Evolutionary conservation across 2,329 filamentous ascomycete species (phyloP).

Genomic region (Fusarium scirpi): DNA sequence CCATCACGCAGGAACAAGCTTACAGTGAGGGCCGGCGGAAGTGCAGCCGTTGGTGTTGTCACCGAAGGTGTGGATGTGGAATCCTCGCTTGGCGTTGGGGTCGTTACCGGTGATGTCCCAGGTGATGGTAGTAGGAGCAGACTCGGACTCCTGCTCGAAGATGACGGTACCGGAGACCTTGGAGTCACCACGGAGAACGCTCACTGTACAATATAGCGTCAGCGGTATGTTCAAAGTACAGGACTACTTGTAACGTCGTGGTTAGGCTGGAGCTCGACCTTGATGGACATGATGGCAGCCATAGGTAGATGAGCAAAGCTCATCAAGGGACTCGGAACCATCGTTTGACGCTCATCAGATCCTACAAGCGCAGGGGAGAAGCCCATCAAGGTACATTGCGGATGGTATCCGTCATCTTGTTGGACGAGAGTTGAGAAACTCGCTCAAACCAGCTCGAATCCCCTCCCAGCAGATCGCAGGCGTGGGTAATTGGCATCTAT

Average conservation of each 20-base stretch:
- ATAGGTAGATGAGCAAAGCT: constrained; percentile 23
- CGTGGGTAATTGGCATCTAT: constrained; percentile 34
- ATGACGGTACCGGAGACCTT: constrained; percentile 93
- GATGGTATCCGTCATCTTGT: constrained; percentile 44
- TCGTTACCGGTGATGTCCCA: constrained; percentile 96
- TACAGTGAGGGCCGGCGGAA: constrained; percentile 96
- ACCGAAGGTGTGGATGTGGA: constrained; percentile 99
- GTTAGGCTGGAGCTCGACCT: constrained; percentile 2
- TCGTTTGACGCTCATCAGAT: constrained; percentile 13
- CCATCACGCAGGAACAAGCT: constrained; percentile 52
- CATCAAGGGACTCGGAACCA: constrained; percentile 51
- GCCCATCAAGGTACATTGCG: constrained; percentile 60
- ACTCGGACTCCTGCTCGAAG: constrained; percentile 93
- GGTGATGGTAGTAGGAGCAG: constrained; percentile 83
- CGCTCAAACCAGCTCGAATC: constrained; percentile 70
- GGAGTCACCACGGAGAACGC: constrained; percentile 97
- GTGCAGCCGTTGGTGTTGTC: constrained; percentile 99
- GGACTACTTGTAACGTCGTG: neutral
- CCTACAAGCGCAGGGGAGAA: constrained; percentile 30
- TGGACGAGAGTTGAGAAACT: constrained; percentile 63
- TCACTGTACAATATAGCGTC: constrained; percentile 70
- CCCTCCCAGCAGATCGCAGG: constrained; percentile 36
- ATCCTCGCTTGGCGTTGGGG: constrained; percentile 93
- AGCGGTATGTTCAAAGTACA: constrained; percentile 30
- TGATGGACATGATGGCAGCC: constrained; percentile 6